Conservation (phyloP, 2,329 filamentous ascomycete genomes). For the Penicillium sclerotigenum region DNA sequence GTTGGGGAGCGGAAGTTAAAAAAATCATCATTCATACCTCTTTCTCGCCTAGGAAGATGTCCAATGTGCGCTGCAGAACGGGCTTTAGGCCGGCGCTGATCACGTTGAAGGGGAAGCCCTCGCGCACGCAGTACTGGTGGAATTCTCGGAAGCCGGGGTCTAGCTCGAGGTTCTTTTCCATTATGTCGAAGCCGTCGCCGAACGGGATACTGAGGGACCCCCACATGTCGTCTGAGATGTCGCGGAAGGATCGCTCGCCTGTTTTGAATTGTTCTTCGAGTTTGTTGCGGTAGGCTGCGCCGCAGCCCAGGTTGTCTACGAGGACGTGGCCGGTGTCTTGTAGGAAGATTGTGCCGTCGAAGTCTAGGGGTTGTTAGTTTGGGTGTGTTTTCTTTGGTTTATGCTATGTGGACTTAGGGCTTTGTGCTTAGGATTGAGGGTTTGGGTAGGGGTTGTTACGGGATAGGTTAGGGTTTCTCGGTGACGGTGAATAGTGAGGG, state of each 20-base stretch:
- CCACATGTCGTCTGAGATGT: constrained; percentile 72
- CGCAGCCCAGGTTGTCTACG: constrained; percentile 64
- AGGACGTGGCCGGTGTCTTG: constrained; percentile 68
- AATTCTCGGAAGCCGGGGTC: constrained; percentile 63
- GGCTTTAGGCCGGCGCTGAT: constrained; percentile 67
- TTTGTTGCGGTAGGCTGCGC: constrained; percentile 52
- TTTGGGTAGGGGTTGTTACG: neutral
- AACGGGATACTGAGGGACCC: constrained; percentile 64
- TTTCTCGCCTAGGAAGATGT: constrained; percentile 63
- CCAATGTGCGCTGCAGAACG: constrained; percentile 59
- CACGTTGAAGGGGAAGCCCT: constrained; percentile 65
- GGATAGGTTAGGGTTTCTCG: neutral
- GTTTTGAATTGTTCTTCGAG: constrained; percentile 64
- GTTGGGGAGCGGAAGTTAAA: neutral
- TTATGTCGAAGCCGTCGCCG: constrained; percentile 64
- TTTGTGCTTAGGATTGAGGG: neutral
- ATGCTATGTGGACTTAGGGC: neutral
- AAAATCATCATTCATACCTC: constrained; percentile 27
- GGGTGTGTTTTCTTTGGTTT: neutral
- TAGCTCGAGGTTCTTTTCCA: constrained; percentile 61
- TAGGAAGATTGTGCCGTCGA: constrained; percentile 70
- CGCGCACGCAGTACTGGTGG: constrained; percentile 61
- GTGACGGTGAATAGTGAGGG: neutral
- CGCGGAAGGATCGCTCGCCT: constrained; percentile 64
- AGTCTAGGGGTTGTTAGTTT: constrained; percentile 48